A percentile compares a stretch with the other conserved stretches of the same genome.
Evolutionary conservation across 2,329 filamentous ascomycete species (phyloP).

Genomic region (Parascedosporium putredinis): DNA sequence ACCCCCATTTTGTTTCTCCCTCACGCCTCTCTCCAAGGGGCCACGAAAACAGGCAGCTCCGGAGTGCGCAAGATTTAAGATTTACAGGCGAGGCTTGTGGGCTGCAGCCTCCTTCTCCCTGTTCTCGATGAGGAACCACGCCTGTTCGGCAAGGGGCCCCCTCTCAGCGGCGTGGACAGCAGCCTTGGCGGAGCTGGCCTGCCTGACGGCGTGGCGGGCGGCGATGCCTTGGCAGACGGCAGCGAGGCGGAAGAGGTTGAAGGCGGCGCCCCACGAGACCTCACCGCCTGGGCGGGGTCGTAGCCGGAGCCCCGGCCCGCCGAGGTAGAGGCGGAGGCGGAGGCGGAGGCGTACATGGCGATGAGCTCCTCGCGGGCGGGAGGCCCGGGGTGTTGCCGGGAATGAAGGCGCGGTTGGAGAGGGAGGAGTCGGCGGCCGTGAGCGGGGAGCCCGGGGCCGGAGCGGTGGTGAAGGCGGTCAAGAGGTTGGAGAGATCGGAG

Average conservation of each 20-base stretch:
- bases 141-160: conserved; percentile 62
- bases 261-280: conserved; percentile 50
- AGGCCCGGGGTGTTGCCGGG: conserved; percentile 56
- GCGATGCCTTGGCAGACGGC: conserved; percentile 80
- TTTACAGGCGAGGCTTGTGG: conserved; percentile 5
- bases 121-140: conserved; percentile 60
- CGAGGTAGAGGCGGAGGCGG: background rate
- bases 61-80: no score
- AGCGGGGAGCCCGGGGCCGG: conserved; percentile 14
- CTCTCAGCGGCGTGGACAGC: conserved; percentile 59
- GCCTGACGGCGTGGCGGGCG: conserved; percentile 69
- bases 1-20: no score
- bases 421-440: conserved; percentile 9
- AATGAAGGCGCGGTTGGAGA: conserved; percentile 40
- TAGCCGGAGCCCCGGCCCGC: conserved; percentile 47
- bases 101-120: conserved; percentile 3
- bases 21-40: background rate
- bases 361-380: conserved; percentile 29
- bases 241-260: conserved; percentile 49
- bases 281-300: conserved; percentile 44
- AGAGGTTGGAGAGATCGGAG: conserved; percentile 77
- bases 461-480: conserved; percentile 30
- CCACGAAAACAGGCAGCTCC: background rate
- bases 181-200: conserved; percentile 83
- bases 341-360: conserved; percentile 25